Conservation (phyloP, 768 basidiomycete species). For the Russula brevipes region DNA sequence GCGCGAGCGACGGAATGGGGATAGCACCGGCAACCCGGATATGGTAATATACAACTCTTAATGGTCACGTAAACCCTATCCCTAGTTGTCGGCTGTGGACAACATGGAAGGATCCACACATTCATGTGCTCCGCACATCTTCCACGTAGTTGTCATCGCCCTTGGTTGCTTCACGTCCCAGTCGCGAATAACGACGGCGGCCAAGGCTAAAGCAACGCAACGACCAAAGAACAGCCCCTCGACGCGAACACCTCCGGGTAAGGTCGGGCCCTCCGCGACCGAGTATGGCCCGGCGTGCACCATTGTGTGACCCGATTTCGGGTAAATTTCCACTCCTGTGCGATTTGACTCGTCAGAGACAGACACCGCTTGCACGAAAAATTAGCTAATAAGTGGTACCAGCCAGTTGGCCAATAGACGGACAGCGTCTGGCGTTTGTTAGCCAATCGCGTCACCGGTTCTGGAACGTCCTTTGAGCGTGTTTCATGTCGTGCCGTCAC, state of each 20-base stretch:
- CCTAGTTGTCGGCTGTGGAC: not conserved
- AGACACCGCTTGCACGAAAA: conserved; percentile 6
- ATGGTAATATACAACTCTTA: conserved; percentile 21
- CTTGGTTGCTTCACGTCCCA: no score
- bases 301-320: conserved; percentile 22
- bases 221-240: no score
- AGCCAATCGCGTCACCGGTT: conserved; percentile 5
- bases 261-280: conserved; percentile 5
- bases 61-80: conserved; percentile 13
- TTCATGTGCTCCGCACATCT: conserved; percentile 6
- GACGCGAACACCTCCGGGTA: not conserved
- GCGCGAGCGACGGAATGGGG: conserved; percentile 4
- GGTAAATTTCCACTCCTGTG: conserved; percentile 3
- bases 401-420: not conserved
- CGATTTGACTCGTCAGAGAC: not conserved
- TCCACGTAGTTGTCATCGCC: conserved; percentile 1
- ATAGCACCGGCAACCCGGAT: conserved; percentile 15
- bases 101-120: conserved; percentile 22
- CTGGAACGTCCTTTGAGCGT: conserved; percentile 8
- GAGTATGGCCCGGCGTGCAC: conserved; percentile 17
- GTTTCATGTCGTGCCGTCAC: conserved; percentile 20
- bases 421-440: conserved; percentile 3
- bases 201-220: no score
- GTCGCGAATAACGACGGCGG: no score
- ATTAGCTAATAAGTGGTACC: conserved; percentile 17